Conservation (phyloP, 164 flowering plant species). For the Chimonanthus salicifolius region DNA sequence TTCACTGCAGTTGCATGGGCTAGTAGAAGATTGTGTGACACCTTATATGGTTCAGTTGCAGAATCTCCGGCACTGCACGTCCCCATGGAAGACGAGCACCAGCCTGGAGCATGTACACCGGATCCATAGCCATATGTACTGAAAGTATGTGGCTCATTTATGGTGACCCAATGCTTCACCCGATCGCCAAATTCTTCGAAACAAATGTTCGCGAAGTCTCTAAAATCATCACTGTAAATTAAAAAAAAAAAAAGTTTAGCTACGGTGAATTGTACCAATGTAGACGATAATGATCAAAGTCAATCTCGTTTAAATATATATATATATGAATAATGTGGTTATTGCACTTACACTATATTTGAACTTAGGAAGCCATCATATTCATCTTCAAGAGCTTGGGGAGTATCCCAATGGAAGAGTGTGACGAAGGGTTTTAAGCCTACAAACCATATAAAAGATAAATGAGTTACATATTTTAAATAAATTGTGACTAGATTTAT, state of each 20-base stretch:
- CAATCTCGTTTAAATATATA: no score
- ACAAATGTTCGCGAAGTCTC: constrained; percentile 6
- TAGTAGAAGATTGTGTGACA: constrained; percentile 46
- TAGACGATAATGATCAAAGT: no score
- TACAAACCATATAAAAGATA: not conserved
- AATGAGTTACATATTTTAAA: not conserved
- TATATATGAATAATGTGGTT: not conserved
- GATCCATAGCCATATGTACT: constrained; percentile 34
- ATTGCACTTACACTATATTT: constrained; percentile 13
- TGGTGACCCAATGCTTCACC: constrained; percentile 29
- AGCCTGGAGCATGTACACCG: constrained; percentile 44
- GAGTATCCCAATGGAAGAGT: constrained; percentile 27
- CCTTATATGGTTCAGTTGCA: constrained; percentile 59
- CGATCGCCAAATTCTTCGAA: constrained; percentile 27
- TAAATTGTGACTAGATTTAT: not conserved
- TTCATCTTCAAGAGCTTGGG: constrained; percentile 23
- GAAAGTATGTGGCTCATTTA: constrained; percentile 50
- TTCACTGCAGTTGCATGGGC: constrained; percentile 66
- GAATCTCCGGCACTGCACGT: constrained; percentile 56
- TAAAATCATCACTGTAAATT: not conserved
- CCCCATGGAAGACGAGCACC: constrained; percentile 38
- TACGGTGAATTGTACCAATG: no score
- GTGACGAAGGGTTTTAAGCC: constrained; percentile 16
- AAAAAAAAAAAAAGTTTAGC: not conserved
- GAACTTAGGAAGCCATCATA: constrained; percentile 22